Conservation (phyloP, 202 grass and related monocot genomes). For the Setaria viridis region DNA sequence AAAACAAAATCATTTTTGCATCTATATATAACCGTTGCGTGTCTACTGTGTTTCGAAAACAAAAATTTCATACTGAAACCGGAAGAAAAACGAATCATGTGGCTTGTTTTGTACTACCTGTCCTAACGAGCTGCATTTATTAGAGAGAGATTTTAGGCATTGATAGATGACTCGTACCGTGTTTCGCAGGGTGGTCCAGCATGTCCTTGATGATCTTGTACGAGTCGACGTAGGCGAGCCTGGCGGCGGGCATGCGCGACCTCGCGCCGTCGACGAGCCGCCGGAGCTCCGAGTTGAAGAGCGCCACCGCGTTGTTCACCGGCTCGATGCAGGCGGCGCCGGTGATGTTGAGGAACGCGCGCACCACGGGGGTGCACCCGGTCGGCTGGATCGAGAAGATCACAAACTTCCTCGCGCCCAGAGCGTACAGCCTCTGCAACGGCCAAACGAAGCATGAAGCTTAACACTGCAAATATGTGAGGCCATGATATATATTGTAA, state of each 20-base stretch:
- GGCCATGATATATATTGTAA: not conserved
- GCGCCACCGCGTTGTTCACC: slow-evolving; percentile 58
- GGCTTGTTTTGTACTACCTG: no score
- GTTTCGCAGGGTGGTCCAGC: slow-evolving; percentile 41
- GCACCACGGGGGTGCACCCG: slow-evolving; percentile 61
- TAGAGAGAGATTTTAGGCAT: not conserved
- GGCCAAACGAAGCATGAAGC: not conserved
- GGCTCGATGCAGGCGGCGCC: slow-evolving; percentile 43
- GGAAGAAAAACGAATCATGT: no score
- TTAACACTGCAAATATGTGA: no score
- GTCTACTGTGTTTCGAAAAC: no score
- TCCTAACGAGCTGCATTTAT: not conserved
- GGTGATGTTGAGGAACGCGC: slow-evolving; percentile 43
- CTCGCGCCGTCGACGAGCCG: slow-evolving; percentile 18
- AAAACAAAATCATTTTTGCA: not conserved
- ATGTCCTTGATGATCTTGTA: slow-evolving; percentile 63
- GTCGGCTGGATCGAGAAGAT: slow-evolving; percentile 71
- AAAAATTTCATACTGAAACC: no score
- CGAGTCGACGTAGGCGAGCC: slow-evolving; percentile 47
- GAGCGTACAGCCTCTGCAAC: slow-evolving; percentile 56
- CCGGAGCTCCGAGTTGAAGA: slow-evolving; percentile 60
- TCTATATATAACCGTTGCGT: not conserved
- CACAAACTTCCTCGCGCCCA: slow-evolving; percentile 69
- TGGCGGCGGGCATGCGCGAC: slow-evolving; percentile 53
- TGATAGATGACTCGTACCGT: slow-evolving; percentile 39